Evolutionary conservation across 257 asterid species (phyloP).

Genomic region (Nicotiana sylvestris): DNA sequence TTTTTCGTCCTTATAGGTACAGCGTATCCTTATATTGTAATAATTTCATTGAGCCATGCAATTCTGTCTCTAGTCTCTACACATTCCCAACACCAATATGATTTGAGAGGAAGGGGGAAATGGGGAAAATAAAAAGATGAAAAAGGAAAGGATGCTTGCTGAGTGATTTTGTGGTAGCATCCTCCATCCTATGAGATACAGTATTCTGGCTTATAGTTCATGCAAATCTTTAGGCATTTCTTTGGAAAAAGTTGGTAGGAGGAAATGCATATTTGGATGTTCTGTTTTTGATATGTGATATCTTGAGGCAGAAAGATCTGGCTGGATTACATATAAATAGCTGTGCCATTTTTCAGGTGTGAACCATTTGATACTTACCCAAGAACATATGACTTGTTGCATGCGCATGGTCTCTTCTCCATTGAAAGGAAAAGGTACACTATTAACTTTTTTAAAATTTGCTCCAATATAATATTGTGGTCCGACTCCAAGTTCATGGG

Average conservation of each 20-base stretch:
- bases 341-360: slow-evolving; percentile 37
- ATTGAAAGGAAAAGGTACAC: slow-evolving; percentile 50
- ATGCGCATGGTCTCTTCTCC: slow-evolving; percentile 65
- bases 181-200: neutral
- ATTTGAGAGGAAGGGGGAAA: neutral
- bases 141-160: neutral
- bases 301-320: neutral
- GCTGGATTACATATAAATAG: neutral
- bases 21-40: too few species aligned
- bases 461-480: neutral
- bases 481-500: neutral
- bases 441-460: neutral
- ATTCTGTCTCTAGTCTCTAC: neutral
- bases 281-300: neutral
- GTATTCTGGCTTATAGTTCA: neutral
- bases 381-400: slow-evolving; percentile 70
- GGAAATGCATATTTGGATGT: neutral
- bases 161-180: neutral
- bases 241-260: neutral
- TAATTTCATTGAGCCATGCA: neutral
- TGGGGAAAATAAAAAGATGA: neutral
- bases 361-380: slow-evolving; percentile 69
- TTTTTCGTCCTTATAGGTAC: neutral
- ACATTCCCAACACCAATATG: neutral
- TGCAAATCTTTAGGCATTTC: neutral